These are phyloP conservation scores for Excoecaria cochinchinensis DNA, from an alignment of 345 rosid genomes.

Conservation along the genomic window DNA sequence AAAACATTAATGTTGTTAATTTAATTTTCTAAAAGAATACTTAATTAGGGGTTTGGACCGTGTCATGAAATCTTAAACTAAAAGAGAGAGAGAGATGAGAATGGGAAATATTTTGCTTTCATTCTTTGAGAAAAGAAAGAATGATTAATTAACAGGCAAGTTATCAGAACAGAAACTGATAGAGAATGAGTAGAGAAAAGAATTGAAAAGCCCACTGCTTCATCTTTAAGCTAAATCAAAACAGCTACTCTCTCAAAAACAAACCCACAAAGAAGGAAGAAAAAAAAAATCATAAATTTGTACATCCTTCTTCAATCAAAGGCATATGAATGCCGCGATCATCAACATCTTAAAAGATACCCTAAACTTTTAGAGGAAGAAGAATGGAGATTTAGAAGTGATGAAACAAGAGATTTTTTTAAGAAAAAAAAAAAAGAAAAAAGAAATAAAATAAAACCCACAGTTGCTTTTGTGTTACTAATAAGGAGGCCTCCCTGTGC, in stretches of 20 bases:
- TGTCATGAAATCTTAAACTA: slow-evolving; percentile 4
- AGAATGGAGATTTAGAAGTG: slow-evolving; percentile 23
- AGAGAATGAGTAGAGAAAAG: background rate
- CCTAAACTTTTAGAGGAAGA: slow-evolving; percentile 24
- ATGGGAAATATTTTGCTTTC: background rate
- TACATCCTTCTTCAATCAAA: slow-evolving; percentile 49
- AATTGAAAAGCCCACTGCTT: slow-evolving; percentile 18
- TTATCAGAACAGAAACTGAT: slow-evolving; percentile 19
- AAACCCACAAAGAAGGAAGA: slow-evolving; percentile 17
- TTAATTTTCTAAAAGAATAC: background rate
- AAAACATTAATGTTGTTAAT: background rate
- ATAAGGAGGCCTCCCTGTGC: slow-evolving; percentile 48
- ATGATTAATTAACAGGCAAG: slow-evolving; percentile 28
- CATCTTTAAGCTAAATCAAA: slow-evolving; percentile 26
- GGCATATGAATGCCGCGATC: slow-evolving; percentile 30
- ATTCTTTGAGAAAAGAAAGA: slow-evolving; percentile 8
- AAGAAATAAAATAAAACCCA: too few relatives aligned
- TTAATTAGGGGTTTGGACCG: slow-evolving; percentile 14
- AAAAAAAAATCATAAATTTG: slow-evolving; percentile 28
- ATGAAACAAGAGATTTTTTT: slow-evolving; percentile 14
- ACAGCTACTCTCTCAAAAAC: slow-evolving; percentile 9
- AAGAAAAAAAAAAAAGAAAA: background rate
- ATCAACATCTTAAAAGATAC: slow-evolving; percentile 24
- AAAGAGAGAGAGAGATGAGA: background rate
- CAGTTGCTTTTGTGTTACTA: slow-evolving; percentile 21